phyloP scores from a whole-genome alignment of 148 eudicot species.

The Camellia granthamiana region DNA sequence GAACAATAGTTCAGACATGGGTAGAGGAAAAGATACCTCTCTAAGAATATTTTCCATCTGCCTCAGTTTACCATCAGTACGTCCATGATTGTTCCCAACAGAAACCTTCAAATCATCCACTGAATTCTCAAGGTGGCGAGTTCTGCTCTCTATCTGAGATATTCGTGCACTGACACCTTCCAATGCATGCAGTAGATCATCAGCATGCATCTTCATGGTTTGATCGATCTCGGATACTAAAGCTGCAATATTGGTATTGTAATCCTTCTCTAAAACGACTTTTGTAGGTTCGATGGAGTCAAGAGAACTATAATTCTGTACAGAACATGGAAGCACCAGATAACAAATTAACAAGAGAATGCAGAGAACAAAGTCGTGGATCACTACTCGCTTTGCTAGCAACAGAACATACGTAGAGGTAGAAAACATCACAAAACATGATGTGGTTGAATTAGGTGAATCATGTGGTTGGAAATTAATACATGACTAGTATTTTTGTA shows the following conservation, averaged over 20 bases:
- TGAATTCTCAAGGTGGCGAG: slow-evolving; percentile 67
- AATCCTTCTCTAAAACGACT: slow-evolving; percentile 55
- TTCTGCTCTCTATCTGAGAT: slow-evolving; percentile 77
- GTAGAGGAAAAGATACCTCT: slow-evolving; percentile 49
- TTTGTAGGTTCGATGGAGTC: slow-evolving; percentile 56
- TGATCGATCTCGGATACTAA: slow-evolving; percentile 73
- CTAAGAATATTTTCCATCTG: slow-evolving; percentile 75
- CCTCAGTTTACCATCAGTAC: slow-evolving; percentile 78
- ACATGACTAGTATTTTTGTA: neutral
- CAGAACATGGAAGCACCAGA: slow-evolving; percentile 9
- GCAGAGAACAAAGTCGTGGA: neutral
- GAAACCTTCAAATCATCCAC: slow-evolving; percentile 77
- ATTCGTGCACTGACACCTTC: slow-evolving; percentile 77
- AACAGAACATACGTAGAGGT: neutral
- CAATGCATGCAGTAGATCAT: slow-evolving; percentile 65
- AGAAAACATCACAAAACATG: neutral
- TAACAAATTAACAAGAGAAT: neutral
- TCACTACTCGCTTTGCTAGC: neutral
- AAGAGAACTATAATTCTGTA: slow-evolving; percentile 71
- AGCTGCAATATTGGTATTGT: slow-evolving; percentile 37
- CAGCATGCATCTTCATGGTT: slow-evolving; percentile 70
- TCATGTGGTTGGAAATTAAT: neutral
- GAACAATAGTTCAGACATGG: neutral
- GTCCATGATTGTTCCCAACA: slow-evolving; percentile 68
- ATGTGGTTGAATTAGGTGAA: neutral